phyloP scores from a whole-genome alignment of 2,329 filamentous ascomycete genomes.

The Claviceps pusilla region DNA sequence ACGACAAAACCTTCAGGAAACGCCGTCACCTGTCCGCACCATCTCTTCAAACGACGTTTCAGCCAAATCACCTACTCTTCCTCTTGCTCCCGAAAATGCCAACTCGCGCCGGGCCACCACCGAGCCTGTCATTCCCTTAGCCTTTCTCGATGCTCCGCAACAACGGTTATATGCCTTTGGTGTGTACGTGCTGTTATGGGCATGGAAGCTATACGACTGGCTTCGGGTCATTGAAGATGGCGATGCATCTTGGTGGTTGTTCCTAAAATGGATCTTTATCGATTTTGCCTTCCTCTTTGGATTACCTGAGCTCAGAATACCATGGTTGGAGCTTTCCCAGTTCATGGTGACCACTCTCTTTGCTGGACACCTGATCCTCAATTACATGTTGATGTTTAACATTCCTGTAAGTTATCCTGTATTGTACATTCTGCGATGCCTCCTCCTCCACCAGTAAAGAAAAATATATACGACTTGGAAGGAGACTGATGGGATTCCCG shows the following conservation, averaged over 20 bases:
- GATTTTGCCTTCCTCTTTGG: constrained; percentile 80
- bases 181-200: constrained; percentile 61
- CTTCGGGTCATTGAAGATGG: constrained; percentile 64
- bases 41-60: constrained; percentile 16
- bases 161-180: constrained; percentile 77
- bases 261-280: constrained; percentile 83
- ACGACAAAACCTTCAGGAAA: constrained; percentile 17
- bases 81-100: constrained; percentile 31
- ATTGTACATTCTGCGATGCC: not conserved
- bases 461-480: not conserved
- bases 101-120: constrained; percentile 13
- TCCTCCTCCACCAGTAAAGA: not conserved
- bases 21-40: constrained; percentile 18
- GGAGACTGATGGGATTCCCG: not conserved
- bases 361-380: constrained; percentile 52
- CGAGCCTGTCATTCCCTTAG: constrained; percentile 62
- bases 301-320: constrained; percentile 75
- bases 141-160: constrained; percentile 73
- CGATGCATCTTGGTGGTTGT: constrained; percentile 73
- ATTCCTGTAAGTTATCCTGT: constrained; percentile 46
- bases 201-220: constrained; percentile 82
- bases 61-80: constrained; percentile 23
- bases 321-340: constrained; percentile 87
- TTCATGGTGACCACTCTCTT: constrained; percentile 58
- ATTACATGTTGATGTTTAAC: constrained; percentile 86